Conservation (phyloP, 2,329 filamentous ascomycete species). For the Pseudogymnoascus pannorum region DNA sequence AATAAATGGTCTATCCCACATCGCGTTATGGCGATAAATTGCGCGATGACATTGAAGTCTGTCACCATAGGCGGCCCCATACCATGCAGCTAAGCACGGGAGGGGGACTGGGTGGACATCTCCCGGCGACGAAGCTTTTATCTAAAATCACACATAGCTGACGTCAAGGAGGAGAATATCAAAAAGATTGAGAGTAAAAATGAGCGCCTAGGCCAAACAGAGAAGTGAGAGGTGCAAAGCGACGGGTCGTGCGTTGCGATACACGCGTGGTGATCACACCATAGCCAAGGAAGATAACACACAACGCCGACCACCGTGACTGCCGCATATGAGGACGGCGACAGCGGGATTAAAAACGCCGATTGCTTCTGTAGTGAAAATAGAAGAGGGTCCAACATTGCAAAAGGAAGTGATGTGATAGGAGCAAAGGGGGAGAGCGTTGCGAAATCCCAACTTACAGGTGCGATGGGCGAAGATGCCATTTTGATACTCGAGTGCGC, state of each 20-base stretch:
- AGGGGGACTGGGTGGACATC: neutral
- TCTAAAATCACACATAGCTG: neutral
- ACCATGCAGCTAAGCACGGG: neutral
- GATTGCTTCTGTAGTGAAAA: neutral
- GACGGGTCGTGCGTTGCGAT: neutral
- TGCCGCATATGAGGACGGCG: neutral
- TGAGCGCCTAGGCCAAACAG: neutral
- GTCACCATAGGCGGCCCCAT: neutral
- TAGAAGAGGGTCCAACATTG: neutral
- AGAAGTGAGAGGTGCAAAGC: neutral
- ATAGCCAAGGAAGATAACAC: conserved; percentile 1
- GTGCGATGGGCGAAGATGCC: neutral
- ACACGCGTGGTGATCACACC: conserved; percentile 2
- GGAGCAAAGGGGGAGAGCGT: neutral
- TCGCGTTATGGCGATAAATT: neutral
- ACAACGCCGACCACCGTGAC: neutral
- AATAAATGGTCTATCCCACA: neutral
- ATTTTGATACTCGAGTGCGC: conserved; percentile 7
- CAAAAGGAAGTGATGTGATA: conserved; percentile 5
- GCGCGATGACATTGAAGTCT: conserved; percentile 3
- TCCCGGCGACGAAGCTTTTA: neutral
- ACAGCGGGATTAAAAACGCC: conserved; percentile 2
- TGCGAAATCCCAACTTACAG: neutral
- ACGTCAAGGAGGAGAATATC: neutral
- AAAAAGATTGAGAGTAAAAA: neutral